Base-by-base conservation (phyloP, 345 rosid genomes). In the Alliaria petiolata region DNA sequence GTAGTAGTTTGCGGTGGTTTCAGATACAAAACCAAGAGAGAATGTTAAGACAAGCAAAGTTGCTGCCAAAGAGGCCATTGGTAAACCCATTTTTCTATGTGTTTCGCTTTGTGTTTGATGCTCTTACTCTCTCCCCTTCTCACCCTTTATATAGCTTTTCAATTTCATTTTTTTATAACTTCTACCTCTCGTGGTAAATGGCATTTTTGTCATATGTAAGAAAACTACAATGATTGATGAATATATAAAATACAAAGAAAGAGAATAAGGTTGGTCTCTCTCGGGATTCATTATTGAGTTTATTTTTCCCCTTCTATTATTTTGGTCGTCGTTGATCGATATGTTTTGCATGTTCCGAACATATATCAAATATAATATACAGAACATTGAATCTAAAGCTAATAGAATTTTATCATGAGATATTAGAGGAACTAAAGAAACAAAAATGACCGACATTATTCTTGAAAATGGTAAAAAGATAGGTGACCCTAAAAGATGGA, bases 81-180 rank as follows among this genome's bases (percentile, higher is more conserved):
- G 61, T 50, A 85, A 81, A 71, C 84, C 80, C 84, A 85, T 89
- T 43, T 52, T 47, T 28, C 50, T 42, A 25, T 31, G 74, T 59
- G 50, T 51, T 67, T 33, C 0, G n/a, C 2, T 74, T 67, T 55
- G 66, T 76, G 67, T 74, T 59, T 71, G 56, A 62, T 66, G 84
- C 80, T 76, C 70, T 77, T 9, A 17, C 3, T 47, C 65, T 19
- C n/a, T 28, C 49, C 77, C 22, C 71, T 10, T 16, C 15, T 3
- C 62, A 52, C 26, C 65, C 89, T 76, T 86, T 90, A 85, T 88
- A 90, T 85, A 88, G 88, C 70, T 68, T 78, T 78, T 60, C 30
- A 38, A 6, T 45, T 45, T 55, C 34, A 54, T 70, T 1, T 13
- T 17, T 16, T 10, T 22, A n/a, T n/a, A n/a, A n/a, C n/a, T n/a